Conservation (phyloP, 2,329 filamentous ascomycete species). For the Fusarium devonianum region DNA sequence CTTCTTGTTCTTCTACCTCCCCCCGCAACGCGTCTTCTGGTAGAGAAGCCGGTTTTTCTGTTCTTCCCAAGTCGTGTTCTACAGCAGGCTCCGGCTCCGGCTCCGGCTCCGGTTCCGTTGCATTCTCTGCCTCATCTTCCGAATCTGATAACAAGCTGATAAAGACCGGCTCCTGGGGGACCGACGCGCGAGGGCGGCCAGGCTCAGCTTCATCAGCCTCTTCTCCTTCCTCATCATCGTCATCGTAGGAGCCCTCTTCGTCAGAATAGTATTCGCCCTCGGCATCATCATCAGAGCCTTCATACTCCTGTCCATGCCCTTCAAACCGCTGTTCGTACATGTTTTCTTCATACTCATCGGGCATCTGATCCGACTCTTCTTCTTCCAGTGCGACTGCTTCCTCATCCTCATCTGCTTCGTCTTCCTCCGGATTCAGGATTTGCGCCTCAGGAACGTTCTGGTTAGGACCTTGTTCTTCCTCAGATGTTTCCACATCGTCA, state of each 20-base stretch:
- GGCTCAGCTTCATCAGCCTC: constrained; percentile 30
- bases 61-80: neutral
- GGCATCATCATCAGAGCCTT: constrained; percentile 42
- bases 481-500: constrained; percentile 43
- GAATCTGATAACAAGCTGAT: constrained; percentile 58
- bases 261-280: constrained; percentile 41
- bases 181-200: constrained; percentile 18
- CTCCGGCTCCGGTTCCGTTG: constrained; percentile 4
- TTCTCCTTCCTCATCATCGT: constrained; percentile 33
- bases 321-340: constrained; percentile 34
- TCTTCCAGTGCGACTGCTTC: constrained; percentile 35
- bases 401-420: constrained; percentile 40
- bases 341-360: constrained; percentile 37
- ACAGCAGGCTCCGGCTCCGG: neutral
- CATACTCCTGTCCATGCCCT: constrained; percentile 29
- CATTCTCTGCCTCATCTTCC: constrained; percentile 51
- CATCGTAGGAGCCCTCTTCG: constrained; percentile 39
- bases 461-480: constrained; percentile 42
- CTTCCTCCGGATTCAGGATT: constrained; percentile 32
- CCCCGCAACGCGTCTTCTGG: neutral
- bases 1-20: neutral
- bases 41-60: neutral
- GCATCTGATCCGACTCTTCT: constrained; percentile 23
- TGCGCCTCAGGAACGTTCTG: constrained; percentile 37
- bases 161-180: constrained; percentile 49